Evolutionary conservation across 2,329 filamentous ascomycete genomes (phyloP).

Genomic region (Acrocalymma vagum): DNA sequence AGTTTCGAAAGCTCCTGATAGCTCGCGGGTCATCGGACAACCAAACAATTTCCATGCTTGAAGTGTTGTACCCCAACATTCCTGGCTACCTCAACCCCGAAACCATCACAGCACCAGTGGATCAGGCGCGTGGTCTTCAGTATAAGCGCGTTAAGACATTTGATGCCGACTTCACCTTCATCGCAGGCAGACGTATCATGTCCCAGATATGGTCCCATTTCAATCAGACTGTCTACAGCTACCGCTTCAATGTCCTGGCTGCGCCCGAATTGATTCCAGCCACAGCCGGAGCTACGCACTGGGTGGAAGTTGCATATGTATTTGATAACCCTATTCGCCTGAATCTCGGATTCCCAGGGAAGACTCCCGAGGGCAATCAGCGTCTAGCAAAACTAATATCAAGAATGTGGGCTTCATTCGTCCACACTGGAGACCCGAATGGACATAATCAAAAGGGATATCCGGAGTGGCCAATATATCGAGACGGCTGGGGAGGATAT

Average conservation of each 20-base stretch:
- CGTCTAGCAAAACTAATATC: conserved; percentile 48
- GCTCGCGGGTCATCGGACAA: background rate
- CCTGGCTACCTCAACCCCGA: conserved; percentile 19
- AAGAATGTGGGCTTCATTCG: conserved; percentile 50
- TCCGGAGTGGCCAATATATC: background rate
- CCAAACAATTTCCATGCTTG: background rate
- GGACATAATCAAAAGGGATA: background rate
- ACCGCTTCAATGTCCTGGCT: conserved; percentile 66
- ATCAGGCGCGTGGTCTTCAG: conserved; percentile 39
- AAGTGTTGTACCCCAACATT: background rate
- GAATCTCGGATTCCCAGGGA: conserved; percentile 34
- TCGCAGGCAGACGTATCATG: conserved; percentile 61
- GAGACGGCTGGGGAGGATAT: background rate
- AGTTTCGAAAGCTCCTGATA: conserved; percentile 50
- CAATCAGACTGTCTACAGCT: conserved; percentile 61
- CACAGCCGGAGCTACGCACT: conserved; percentile 62
- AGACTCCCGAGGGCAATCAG: too few relatives aligned
- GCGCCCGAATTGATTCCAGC: conserved; percentile 46
- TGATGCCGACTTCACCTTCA: conserved; percentile 61
- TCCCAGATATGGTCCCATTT: conserved; percentile 57
- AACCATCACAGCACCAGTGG: conserved; percentile 17
- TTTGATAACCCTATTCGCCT: too few relatives aligned
- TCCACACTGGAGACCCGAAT: conserved; percentile 46
- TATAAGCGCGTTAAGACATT: conserved; percentile 61
- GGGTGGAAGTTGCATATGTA: conserved; percentile 54